phyloP scores from a whole-genome alignment of 2,329 filamentous ascomycete genomes.

The Cladosporium sp. region DNA sequence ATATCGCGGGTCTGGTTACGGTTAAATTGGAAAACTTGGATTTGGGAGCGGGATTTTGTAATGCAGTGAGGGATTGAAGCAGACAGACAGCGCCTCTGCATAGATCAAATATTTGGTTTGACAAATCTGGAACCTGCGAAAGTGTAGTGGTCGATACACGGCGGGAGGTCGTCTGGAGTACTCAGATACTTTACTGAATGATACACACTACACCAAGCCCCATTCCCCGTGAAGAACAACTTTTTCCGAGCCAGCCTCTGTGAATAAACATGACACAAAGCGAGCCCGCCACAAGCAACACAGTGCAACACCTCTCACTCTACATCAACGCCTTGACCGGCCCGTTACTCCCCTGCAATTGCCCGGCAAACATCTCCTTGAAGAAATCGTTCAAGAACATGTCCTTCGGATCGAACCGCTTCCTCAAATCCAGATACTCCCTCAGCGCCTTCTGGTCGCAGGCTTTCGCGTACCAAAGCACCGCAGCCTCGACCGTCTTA shows the following conservation, averaged over 20 bases:
- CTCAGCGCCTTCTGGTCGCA: slow-evolving; percentile 16
- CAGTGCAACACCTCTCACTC: not conserved
- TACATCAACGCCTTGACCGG: not conserved
- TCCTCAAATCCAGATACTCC: slow-evolving; percentile 12
- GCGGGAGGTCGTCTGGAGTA: not conserved
- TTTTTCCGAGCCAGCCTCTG: not conserved
- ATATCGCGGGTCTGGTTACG: not conserved
- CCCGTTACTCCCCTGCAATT: not conserved
- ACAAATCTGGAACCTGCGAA: not conserved
- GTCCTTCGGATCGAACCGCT: slow-evolving; percentile 17
- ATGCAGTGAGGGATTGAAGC: not conserved
- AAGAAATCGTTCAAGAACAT: slow-evolving; percentile 20
- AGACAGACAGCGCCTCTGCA: not conserved
- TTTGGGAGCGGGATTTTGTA: not conserved
- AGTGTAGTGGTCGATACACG: not conserved
- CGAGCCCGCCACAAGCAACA: not conserved
- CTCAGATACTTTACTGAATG: not conserved
- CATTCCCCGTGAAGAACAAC: not conserved
- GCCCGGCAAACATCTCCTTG: slow-evolving; percentile 4
- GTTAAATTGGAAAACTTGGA: not conserved
- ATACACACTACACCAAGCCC: not conserved
- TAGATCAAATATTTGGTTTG: not conserved
- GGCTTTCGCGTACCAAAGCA: slow-evolving; percentile 17
- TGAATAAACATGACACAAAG: not conserved
- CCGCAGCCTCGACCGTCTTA: slow-evolving; percentile 19